Base-by-base conservation (phyloP, 1,284 basidiomycete genomes). In the Lignosus rhinocerotis region DNA sequence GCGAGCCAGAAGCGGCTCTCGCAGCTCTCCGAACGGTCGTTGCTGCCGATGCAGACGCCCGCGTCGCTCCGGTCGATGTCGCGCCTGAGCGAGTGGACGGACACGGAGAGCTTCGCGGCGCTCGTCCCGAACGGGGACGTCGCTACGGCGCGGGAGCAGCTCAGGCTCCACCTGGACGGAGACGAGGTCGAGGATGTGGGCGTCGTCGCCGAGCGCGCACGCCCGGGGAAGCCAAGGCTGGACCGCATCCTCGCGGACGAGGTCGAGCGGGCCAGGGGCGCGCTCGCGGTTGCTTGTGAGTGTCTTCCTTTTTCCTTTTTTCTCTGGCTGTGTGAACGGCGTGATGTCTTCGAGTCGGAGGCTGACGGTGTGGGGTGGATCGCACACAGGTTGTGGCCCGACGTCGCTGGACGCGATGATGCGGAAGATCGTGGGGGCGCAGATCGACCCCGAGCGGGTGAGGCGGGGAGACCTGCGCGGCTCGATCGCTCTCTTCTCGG, bases 211-310 rank as follows among this genome's bases (percentile, higher is more conserved):
- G 92, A 93, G 72, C 78, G 84, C 55, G 88, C 88, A 10, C 78
- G 85, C 44, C 82, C 84, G 1, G 93, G 93, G 0, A 85, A 87
- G 66, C 92, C 93, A n/a, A 86, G 83, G 64, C 70, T 93, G 48
- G 82, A 85, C 50, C 74, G 79, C 48, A 83, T 93, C 46, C 70
- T 93, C 16, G 78, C 79, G 12, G 86, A 90, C 55, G 92, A 93
- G 70, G 81, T 89, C 5, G 77, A 81, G 49, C 61, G 65, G 7
- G 78, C 86, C 4, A 70, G 76, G 62, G 90, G 88, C 6, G 73
- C 82, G 10, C 70, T 90, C 46, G 76, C 88, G 44, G 89, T 92
- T 50, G 87, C 86, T 32, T 90, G 88, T 84, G 65, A 77, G 87
- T 79, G 19, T 14, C 31, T 12, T 31, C 52, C 38, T 31, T 58